These are phyloP conservation scores for Pisolithus microcarpus DNA, from an alignment of 768 basidiomycete genomes.

Conservation along the genomic window DNA sequence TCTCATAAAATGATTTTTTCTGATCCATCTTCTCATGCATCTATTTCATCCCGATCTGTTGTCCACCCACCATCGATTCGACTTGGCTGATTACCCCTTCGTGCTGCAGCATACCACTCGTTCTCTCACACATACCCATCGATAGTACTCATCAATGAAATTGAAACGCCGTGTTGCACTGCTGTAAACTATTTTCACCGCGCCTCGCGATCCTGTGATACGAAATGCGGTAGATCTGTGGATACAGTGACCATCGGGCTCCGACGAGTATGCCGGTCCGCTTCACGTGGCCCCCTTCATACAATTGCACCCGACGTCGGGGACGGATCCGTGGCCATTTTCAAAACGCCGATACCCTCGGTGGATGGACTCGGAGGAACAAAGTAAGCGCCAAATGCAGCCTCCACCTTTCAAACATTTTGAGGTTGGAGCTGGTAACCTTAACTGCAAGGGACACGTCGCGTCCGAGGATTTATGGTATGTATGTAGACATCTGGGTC, in stretches of 20 bases:
- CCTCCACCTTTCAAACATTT: neutral
- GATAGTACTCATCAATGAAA: neutral
- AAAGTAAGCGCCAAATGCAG: neutral
- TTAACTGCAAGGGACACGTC: too few relatives aligned
- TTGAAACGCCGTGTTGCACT: neutral
- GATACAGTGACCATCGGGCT: neutral
- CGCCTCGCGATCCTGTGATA: too few relatives aligned
- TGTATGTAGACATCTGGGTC: too few relatives aligned
- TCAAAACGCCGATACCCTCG: too few relatives aligned
- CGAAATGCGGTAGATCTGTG: neutral
- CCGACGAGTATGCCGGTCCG: too few relatives aligned
- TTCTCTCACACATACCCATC: neutral
- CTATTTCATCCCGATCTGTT: neutral
- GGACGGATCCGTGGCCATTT: too few relatives aligned
- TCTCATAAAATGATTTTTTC: too few relatives aligned
- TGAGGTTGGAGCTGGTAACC: too few relatives aligned
- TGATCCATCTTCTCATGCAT: neutral
- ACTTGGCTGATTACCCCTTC: too few relatives aligned
- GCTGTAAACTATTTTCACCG: neutral
- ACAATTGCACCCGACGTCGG: too few relatives aligned
- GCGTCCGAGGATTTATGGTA: too few relatives aligned
- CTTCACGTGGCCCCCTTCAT: neutral
- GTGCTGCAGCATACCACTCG: neutral
- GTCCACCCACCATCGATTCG: neutral
- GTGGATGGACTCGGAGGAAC: neutral